Conservation (phyloP, 148 eudicot genomes). For the Amaranthus palmeri region DNA sequence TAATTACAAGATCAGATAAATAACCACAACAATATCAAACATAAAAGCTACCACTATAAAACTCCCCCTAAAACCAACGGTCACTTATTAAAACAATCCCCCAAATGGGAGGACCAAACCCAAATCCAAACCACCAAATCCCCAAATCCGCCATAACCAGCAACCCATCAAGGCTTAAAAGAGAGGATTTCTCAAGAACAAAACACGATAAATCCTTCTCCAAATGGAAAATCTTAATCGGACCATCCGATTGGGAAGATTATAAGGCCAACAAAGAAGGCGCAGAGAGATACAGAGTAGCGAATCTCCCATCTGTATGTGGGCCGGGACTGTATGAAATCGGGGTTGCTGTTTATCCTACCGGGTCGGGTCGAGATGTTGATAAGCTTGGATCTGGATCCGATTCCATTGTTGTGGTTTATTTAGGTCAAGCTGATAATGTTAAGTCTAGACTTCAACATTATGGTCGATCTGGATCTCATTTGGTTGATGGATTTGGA, state of each 20-base stretch:
- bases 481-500: constrained; percentile 43
- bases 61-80: constrained; percentile 18
- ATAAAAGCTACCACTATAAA: constrained; percentile 9
- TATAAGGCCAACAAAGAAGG: constrained; percentile 57
- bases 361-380: constrained; percentile 34
- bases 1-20: too few species aligned
- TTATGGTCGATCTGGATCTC: constrained; percentile 80
- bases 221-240: constrained; percentile 68
- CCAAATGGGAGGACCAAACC: constrained; percentile 17
- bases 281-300: constrained; percentile 68
- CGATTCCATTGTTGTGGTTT: constrained; percentile 55
- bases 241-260: constrained; percentile 74
- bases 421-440: constrained; percentile 85
- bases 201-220: constrained; percentile 71
- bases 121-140: too few species aligned
- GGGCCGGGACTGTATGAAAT: constrained; percentile 83
- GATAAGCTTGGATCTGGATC: constrained; percentile 31
- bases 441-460: constrained; percentile 68
- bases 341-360: constrained; percentile 38
- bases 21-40: background rate
- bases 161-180: constrained; percentile 30
- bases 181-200: constrained; percentile 58
- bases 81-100: constrained; percentile 3
- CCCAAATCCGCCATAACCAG: constrained; percentile 11
- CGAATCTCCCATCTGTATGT: constrained; percentile 52